phyloP scores from a whole-genome alignment of 306 rosid genomes.

The Oxytropis ochrocephala region DNA sequence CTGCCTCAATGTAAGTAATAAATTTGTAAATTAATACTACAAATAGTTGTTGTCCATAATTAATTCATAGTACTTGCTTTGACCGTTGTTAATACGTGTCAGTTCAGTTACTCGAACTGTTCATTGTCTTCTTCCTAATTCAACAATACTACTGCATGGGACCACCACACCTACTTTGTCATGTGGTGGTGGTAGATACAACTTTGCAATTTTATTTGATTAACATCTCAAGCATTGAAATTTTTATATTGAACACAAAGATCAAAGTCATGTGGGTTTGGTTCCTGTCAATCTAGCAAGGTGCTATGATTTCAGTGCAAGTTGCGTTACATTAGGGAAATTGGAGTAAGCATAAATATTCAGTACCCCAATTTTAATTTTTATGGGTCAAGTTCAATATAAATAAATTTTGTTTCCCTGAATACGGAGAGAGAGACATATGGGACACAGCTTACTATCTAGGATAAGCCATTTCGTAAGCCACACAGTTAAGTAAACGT shows the following conservation, averaged over 20 bases:
- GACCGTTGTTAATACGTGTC: not conserved
- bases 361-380: too few species aligned
- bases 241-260: not conserved
- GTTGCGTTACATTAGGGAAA: not conserved
- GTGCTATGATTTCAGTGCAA: not conserved
- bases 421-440: too few species aligned
- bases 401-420: too few species aligned
- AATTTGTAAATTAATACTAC: not conserved
- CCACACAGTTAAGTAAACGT: too few species aligned
- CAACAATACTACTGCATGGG: not conserved
- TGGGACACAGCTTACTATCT: too few species aligned
- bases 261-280: not conserved
- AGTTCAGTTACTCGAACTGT: too few species aligned
- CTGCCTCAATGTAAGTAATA: constrained; percentile 21
- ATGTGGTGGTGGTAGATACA: not conserved
- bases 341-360: too few species aligned
- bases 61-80: not conserved
- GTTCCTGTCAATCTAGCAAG: not conserved
- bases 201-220: not conserved
- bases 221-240: not conserved
- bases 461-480: too few species aligned
- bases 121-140: too few species aligned
- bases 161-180: not conserved
- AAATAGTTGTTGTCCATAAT: constrained; percentile 7
- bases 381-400: too few species aligned